Percentiles rank a stretch among this genome's conserved stretches.
These are phyloP conservation scores for Bipolaris sorokiniana DNA, from an alignment of 2,329 filamentous ascomycete genomes.

Conservation along the genomic window DNA sequence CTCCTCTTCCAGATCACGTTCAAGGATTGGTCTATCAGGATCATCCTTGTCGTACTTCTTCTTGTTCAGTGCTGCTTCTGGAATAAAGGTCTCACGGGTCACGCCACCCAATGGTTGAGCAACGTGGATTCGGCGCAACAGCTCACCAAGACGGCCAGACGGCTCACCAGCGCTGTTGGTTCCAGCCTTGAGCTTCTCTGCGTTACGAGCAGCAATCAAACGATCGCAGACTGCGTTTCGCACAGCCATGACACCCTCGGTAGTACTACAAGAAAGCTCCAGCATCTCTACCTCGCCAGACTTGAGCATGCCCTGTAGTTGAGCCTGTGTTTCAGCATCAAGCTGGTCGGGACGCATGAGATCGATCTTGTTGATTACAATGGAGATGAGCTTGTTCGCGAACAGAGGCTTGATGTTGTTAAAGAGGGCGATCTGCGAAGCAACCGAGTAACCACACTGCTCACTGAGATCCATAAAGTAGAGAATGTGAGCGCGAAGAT, in stretches of 20 bases:
- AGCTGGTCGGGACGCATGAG: conserved; percentile 86
- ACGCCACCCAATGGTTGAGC: conserved; percentile 88
- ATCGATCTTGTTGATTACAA: conserved; percentile 99
- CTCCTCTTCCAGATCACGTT: conserved; percentile 87
- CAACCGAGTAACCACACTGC: conserved; percentile 93
- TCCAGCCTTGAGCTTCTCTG: conserved; percentile 90
- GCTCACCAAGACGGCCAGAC: conserved; percentile 83
- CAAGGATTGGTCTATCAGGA: conserved; percentile 79
- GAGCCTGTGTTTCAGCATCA: conserved; percentile 75
- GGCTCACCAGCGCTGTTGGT: conserved; percentile 78
- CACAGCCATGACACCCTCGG: conserved; percentile 90
- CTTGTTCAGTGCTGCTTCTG: conserved; percentile 77
- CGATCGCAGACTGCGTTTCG: conserved; percentile 95
- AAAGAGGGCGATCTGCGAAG: conserved; percentile 93
- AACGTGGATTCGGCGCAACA: conserved; percentile 94
- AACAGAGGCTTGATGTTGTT: conserved; percentile 93
- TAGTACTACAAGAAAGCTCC: conserved; percentile 91
- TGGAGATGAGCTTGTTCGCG: conserved; percentile 94
- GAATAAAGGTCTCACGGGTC: conserved; percentile 82
- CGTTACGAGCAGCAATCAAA: conserved; percentile 88
- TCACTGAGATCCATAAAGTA: conserved; percentile 99
- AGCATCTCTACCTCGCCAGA: conserved; percentile 90
- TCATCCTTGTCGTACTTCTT: conserved; percentile 92
- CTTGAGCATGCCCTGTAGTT: conserved; percentile 81
- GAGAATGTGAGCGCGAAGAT: conserved; percentile 90